Evolutionary conservation across 371 early-diverging fungal species (phyloP).

Genomic region (Funneliformis caledonium): DNA sequence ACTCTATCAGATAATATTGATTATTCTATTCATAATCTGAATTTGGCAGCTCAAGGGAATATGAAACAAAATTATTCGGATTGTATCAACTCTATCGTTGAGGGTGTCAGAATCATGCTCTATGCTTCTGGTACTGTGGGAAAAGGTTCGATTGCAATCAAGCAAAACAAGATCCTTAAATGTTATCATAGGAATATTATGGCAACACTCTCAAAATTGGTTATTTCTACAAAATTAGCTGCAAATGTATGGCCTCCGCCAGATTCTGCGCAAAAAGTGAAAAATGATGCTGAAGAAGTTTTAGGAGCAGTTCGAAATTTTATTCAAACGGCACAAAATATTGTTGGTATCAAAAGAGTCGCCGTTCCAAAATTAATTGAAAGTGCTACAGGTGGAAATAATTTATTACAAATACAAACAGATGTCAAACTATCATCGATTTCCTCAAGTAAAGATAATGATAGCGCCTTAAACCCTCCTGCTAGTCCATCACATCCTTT

Average conservation of each 20-base stretch:
- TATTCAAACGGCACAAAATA: constrained; percentile 73
- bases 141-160: constrained; percentile 66
- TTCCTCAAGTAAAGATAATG: not conserved
- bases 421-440: not conserved
- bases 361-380: constrained; percentile 53
- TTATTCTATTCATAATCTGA: constrained; percentile 68
- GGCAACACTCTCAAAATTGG: constrained; percentile 78
- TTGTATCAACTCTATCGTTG: constrained; percentile 65
- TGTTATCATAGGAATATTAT: constrained; percentile 81
- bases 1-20: constrained; percentile 66
- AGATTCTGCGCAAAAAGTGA: constrained; percentile 69
- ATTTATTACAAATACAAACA: not conserved
- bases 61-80: constrained; percentile 62
- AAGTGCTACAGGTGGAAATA: constrained; percentile 41
- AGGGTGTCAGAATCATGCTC: constrained; percentile 84
- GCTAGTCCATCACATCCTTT: not conserved
- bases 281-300: constrained; percentile 65
- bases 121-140: constrained; percentile 77
- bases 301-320: constrained; percentile 77
- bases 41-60: constrained; percentile 61
- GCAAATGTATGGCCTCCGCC: constrained; percentile 82
- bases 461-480: not conserved
- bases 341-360: constrained; percentile 60
- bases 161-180: constrained; percentile 66
- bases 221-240: constrained; percentile 83